Evolutionary conservation across 2,329 filamentous ascomycete genomes (phyloP).

Genomic region (Sporothrix humicola): DNA sequence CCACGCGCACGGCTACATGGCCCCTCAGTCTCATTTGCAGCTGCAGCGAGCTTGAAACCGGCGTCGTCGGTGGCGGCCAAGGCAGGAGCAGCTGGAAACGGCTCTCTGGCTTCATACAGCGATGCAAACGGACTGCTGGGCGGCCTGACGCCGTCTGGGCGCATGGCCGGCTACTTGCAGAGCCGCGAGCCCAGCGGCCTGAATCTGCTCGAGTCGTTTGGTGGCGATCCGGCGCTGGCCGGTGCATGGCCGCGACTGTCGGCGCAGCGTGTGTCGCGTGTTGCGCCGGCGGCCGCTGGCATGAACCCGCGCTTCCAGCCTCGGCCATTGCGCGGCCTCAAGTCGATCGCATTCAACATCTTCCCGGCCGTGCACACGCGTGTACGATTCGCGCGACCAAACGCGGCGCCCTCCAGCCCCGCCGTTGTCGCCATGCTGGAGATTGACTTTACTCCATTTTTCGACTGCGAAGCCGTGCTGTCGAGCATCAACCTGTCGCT

Average conservation of each 20-base stretch:
- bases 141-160: slow-evolving; percentile 6
- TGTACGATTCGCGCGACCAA: slow-evolving; percentile 72
- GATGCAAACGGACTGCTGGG: slow-evolving; percentile 13
- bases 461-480: slow-evolving; percentile 69
- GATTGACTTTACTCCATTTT: slow-evolving; percentile 73
- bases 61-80: slow-evolving; percentile 51
- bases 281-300: slow-evolving; percentile 69
- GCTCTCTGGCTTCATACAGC: not conserved
- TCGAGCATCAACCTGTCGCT: slow-evolving; percentile 64
- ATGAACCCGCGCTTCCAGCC: slow-evolving; percentile 49
- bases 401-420: slow-evolving; percentile 61
- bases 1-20: slow-evolving; percentile 69
- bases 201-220: slow-evolving; percentile 78
- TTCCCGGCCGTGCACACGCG: slow-evolving; percentile 74
- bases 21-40: slow-evolving; percentile 69
- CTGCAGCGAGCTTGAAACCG: slow-evolving; percentile 65
- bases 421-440: slow-evolving; percentile 74
- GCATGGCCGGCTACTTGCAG: slow-evolving; percentile 64
- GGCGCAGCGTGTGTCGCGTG: slow-evolving; percentile 74
- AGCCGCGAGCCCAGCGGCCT: slow-evolving; percentile 72
- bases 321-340: slow-evolving; percentile 64
- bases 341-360: slow-evolving; percentile 66
- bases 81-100: slow-evolving; percentile 48
- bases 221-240: slow-evolving; percentile 66
- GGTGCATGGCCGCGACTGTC: slow-evolving; percentile 71